Evolutionary conservation across 768 basidiomycete species (phyloP).

Genomic region (Agaricus sinodeliciosus): DNA sequence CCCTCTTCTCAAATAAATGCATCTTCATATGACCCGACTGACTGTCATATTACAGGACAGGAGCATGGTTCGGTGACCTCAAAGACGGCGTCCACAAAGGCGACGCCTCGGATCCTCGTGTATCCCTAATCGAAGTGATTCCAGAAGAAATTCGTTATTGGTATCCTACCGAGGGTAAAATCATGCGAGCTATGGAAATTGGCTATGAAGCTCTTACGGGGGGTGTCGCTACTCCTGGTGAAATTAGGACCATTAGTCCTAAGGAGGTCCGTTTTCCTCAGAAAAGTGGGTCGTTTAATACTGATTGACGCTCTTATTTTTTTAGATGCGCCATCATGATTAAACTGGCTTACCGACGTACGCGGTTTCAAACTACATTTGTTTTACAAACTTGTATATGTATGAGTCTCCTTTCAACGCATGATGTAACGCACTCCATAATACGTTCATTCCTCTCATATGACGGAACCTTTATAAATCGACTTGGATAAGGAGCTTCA

Average conservation of each 20-base stretch:
- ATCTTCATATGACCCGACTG: not conserved
- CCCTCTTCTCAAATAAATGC: not conserved
- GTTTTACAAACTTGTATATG: no score
- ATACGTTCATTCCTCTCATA: no score
- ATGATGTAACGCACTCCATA: no score
- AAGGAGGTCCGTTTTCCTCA: constrained; percentile 49
- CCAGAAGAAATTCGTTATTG: constrained; percentile 83
- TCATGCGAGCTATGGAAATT: constrained; percentile 56
- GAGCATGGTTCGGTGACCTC: constrained; percentile 83
- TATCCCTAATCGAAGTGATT: constrained; percentile 71
- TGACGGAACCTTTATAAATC: no score
- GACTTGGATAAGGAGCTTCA: no score
- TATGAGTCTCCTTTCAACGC: no score
- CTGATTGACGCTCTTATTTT: not conserved
- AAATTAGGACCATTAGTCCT: constrained; percentile 66
- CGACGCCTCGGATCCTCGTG: constrained; percentile 70
- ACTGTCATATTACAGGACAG: constrained; percentile 31
- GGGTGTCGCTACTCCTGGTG: constrained; percentile 60
- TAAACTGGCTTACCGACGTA: not conserved
- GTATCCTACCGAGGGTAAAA: constrained; percentile 52
- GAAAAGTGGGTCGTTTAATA: not conserved
- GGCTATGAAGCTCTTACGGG: constrained; percentile 57
- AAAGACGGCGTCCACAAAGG: constrained; percentile 83
- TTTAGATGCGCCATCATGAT: not conserved
- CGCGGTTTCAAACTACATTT: no score